Conservation (phyloP, 129 eudicot genomes). For the Erigeron canadensis region DNA sequence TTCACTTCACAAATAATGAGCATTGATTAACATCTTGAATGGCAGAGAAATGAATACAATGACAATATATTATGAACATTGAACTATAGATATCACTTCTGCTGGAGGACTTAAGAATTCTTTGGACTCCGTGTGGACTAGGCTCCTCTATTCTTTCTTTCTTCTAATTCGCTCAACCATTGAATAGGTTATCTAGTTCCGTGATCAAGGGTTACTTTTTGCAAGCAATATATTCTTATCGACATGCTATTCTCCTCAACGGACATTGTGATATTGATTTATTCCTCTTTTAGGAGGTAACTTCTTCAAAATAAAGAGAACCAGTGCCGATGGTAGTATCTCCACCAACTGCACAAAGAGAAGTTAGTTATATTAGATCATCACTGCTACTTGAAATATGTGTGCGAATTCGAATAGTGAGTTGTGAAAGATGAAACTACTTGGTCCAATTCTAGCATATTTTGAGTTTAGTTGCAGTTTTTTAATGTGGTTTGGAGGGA, state of each 20-base stretch:
- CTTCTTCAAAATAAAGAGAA: conserved; percentile 85
- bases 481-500: no score
- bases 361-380: neutral
- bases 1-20: neutral
- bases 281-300: conserved; percentile 86
- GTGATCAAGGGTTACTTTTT: conserved; percentile 7
- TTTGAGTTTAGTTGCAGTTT: no score
- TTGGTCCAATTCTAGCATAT: no score
- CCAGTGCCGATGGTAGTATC: conserved; percentile 81
- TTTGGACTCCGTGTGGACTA: conserved; percentile 14
- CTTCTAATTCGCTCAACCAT: neutral
- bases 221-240: neutral
- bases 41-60: neutral
- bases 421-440: no score
- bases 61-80: neutral
- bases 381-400: neutral
- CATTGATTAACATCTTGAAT: neutral
- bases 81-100: neutral
- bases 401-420: no score
- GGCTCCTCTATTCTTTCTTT: conserved; percentile 20
- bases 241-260: conserved; percentile 29
- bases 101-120: neutral
- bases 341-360: conserved; percentile 64
- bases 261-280: conserved; percentile 80
- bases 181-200: neutral